Evolutionary conservation across 2,329 filamentous ascomycete genomes (phyloP).

Genomic region (Bisporella sp.): DNA sequence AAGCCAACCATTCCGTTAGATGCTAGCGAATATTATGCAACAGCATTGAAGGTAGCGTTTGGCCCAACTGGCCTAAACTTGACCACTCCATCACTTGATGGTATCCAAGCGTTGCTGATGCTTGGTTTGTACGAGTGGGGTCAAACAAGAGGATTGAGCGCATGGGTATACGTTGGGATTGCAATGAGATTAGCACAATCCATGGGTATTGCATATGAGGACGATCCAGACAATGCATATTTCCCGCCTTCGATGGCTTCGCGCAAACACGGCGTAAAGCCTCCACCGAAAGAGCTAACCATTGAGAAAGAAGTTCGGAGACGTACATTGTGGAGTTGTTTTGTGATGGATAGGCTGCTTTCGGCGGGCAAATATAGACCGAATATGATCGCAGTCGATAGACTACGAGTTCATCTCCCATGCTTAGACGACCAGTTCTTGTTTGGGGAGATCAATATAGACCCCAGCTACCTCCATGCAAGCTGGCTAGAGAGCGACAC

Average conservation of each 20-base stretch:
- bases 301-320: slow-evolving; percentile 57
- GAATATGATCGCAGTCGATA: slow-evolving; percentile 50
- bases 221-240: slow-evolving; percentile 29
- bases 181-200: slow-evolving; percentile 53
- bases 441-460: slow-evolving; percentile 47
- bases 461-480: slow-evolving; percentile 41
- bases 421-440: slow-evolving; percentile 61
- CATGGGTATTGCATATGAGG: slow-evolving; percentile 52
- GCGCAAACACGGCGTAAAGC: neutral
- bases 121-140: slow-evolving; percentile 67
- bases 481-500: slow-evolving; percentile 35
- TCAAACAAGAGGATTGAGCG: slow-evolving; percentile 51
- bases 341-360: slow-evolving; percentile 64
- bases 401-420: slow-evolving; percentile 59
- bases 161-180: slow-evolving; percentile 60
- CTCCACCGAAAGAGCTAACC: slow-evolving; percentile 31
- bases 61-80: slow-evolving; percentile 41
- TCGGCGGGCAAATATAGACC: slow-evolving; percentile 56
- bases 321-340: slow-evolving; percentile 69
- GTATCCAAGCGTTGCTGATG: slow-evolving; percentile 64
- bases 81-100: slow-evolving; percentile 49
- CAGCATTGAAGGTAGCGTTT: slow-evolving; percentile 45
- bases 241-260: slow-evolving; percentile 1
- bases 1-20: slow-evolving; percentile 39
- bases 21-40: slow-evolving; percentile 59